A percentile compares a stretch with the other conserved stretches of the same genome.
Conservation (phyloP, 805 yeast genomes). For the Wickerhamiella alocasiicola region DNA sequence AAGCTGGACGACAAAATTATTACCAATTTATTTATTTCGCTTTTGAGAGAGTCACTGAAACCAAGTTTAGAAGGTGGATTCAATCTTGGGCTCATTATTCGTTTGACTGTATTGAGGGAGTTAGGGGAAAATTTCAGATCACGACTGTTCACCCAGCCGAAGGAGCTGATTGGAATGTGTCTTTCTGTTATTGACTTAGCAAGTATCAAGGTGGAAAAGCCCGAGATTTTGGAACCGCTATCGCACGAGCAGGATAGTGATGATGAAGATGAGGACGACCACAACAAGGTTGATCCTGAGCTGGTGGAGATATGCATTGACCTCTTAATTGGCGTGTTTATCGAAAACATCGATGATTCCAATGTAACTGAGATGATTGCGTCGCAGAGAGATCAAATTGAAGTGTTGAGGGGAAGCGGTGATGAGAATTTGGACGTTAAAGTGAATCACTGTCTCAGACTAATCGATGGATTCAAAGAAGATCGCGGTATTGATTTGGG, state of each 20-base stretch:
- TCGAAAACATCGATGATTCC: conserved; percentile 19
- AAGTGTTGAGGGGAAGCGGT: not conserved
- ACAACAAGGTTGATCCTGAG: conserved; percentile 25
- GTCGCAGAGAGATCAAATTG: conserved; percentile 12
- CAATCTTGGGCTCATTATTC: not conserved
- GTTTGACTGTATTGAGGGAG: conserved; percentile 48
- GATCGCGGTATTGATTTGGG: conserved; percentile 11
- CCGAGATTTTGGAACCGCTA: not conserved
- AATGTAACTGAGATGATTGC: conserved; percentile 13
- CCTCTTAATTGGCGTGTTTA: conserved; percentile 24
- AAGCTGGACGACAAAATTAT: conserved; percentile 38
- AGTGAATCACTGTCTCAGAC: conserved; percentile 18
- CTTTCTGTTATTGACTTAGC: conserved; percentile 31
- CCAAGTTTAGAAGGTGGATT: not conserved
- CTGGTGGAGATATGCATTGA: conserved; percentile 26
- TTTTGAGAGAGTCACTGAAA: conserved; percentile 35
- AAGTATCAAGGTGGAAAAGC: conserved; percentile 23
- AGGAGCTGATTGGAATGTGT: conserved; percentile 42
- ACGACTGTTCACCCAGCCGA: conserved; percentile 41
- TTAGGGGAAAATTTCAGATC: conserved; percentile 48
- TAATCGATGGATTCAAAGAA: conserved; percentile 12
- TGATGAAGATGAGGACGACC: conserved; percentile 26
- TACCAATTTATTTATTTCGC: conserved; percentile 34
- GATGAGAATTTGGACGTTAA: conserved; percentile 13
- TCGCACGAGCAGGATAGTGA: conserved; percentile 12